Evolutionary conservation across 2,329 filamentous ascomycete species (phyloP), one percentile per base, ranked within the genome.

Genomic region (Microthyrium microscopicum): DNA sequence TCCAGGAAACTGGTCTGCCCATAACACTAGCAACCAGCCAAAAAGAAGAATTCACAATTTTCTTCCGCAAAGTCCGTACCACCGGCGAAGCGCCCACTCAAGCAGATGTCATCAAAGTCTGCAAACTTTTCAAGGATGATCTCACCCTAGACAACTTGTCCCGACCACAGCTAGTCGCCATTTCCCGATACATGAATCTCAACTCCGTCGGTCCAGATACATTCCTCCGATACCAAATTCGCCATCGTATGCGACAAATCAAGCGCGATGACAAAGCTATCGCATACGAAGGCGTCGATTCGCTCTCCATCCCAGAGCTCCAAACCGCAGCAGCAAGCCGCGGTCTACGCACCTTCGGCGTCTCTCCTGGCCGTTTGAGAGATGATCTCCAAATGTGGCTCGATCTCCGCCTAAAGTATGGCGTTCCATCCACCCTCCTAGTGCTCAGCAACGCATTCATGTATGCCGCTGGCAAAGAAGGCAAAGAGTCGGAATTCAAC

Each of bases 121-220:
- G 89, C 73, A 91, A 94, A 67, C 79, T 92, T 42, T 98, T 98
- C 72, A 91, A 89, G 56, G 89, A 98, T 52, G 89, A 98, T 55
- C 54, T 98, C 47, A 98, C 89, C 0, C 68, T 98, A 20, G 89
- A 98, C 71, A 98, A 98, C 59, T 62, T 98, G 43, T 94, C 85
- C 13, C 72, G 89, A 41, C 89, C 89, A 12, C 89, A 98, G 58
- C 66, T 98, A 33, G 87, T 98, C 20, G 92, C 80, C 36, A 98
- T 95, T 70, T 95, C 89, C 67, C 78, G 82, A 40, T 98, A 98
- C 64, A 85, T 98, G 77, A 94, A 91, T 58, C 70, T 98, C 36
- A 89, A 87, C 61, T 87, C 84, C 1, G 94, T 95, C 48, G 89
- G 89, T 43, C 95, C 89, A 16, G 89, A 98, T 57, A 82, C 84